Conservation (phyloP, 306 rosid species). For the Medicago arabica region DNA sequence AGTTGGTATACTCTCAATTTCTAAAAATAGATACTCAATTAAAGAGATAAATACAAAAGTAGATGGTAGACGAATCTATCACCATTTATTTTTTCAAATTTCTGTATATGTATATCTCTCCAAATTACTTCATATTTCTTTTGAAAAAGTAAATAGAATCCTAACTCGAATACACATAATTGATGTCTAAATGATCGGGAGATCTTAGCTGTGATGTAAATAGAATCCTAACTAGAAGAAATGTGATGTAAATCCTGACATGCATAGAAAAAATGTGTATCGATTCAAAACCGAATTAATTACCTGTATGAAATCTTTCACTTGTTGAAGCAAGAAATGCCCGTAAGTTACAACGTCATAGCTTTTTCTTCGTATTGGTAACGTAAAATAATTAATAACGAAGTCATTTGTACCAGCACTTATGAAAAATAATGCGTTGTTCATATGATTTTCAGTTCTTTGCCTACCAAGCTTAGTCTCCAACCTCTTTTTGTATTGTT, state of each 20-base stretch:
- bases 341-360: constrained; percentile 43
- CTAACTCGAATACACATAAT: no score
- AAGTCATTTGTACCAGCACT: constrained; percentile 88
- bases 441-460: constrained; percentile 47
- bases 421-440: constrained; percentile 56
- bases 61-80: no score
- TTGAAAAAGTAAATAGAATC: no score
- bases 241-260: not conserved
- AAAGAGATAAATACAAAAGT: no score
- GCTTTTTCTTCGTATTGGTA: constrained; percentile 56
- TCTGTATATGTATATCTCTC: no score
- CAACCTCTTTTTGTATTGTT: constrained; percentile 59
- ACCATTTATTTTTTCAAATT: no score
- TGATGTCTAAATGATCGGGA: no score
- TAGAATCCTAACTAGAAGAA: no score
- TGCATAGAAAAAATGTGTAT: not conserved
- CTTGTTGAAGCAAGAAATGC: constrained; percentile 56
- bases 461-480: constrained; percentile 57
- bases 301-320: constrained; percentile 59
- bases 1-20: no score
- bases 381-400: constrained; percentile 60
- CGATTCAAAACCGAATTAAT: constrained; percentile 13
- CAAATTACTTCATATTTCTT: no score
- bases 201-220: no score
- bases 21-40: no score